Conservation (phyloP, 352 stramenopile genomes). For the Globisporangium paddicum region DNA sequence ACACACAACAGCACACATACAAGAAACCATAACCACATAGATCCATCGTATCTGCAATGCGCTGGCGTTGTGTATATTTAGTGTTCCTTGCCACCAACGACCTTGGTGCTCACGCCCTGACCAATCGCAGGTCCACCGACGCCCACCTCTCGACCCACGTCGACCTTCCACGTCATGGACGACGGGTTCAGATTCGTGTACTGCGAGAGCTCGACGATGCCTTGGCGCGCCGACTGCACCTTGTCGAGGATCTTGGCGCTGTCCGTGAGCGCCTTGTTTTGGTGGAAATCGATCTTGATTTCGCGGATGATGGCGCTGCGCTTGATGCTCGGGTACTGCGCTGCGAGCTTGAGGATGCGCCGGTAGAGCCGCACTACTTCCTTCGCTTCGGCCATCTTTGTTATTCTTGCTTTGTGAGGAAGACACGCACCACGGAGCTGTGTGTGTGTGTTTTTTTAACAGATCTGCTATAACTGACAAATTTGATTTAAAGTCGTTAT, state of each 20-base stretch:
- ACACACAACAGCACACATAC: background rate
- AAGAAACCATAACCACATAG: background rate
- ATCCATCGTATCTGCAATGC: background rate
- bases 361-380: constrained; percentile 78
- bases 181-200: constrained; percentile 65
- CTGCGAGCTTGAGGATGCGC: constrained; percentile 77
- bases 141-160: constrained; percentile 56
- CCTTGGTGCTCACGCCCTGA: constrained; percentile 31
- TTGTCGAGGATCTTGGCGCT: constrained; percentile 57
- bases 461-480: background rate
- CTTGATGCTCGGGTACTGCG: constrained; percentile 84
- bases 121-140: constrained; percentile 13
- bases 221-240: constrained; percentile 53
- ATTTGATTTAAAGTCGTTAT: too few species aligned
- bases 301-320: constrained; percentile 73
- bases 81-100: constrained; percentile 25
- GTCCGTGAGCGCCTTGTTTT: constrained; percentile 64
- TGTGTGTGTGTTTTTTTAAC: constrained; percentile 6
- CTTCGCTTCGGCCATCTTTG: constrained; percentile 21
- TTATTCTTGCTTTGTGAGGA: constrained; percentile 2
- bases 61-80: background rate
- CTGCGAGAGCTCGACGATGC: constrained; percentile 73
- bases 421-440: too few species aligned
- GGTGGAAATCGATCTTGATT: constrained; percentile 84
- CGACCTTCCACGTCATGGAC: constrained; percentile 59